phyloP scores from a whole-genome alignment of 495 filamentous ascomycete genomes.

The Pyrenula aspistea region DNA sequence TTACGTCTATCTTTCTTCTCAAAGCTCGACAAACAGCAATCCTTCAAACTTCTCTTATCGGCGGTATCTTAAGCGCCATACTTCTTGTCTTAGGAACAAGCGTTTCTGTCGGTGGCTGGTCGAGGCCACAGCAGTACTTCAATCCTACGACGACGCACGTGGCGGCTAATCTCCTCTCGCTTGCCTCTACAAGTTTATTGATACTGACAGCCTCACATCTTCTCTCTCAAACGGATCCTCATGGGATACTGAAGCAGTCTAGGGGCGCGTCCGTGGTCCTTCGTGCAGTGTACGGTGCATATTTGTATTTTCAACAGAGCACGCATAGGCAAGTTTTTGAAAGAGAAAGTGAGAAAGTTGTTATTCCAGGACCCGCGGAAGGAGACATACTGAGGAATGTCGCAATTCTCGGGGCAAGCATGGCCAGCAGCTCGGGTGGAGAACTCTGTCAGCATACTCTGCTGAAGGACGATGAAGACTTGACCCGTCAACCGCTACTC shows the following conservation, averaged over 20 bases:
- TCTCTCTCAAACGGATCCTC: constrained; percentile 17
- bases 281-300: constrained; percentile 62
- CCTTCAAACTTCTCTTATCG: constrained; percentile 85
- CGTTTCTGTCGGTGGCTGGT: constrained; percentile 80
- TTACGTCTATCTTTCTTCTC: constrained; percentile 81
- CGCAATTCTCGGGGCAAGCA: constrained; percentile 20
- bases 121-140: constrained; percentile 74
- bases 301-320: constrained; percentile 72
- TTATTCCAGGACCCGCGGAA: constrained; percentile 27
- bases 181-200: constrained; percentile 73
- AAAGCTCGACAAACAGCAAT: constrained; percentile 63
- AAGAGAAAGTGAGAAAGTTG: constrained; percentile 54
- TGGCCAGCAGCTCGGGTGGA: constrained; percentile 7
- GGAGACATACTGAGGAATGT: constrained; percentile 26
- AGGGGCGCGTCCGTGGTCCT: constrained; percentile 64
- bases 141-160: constrained; percentile 91
- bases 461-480: constrained; percentile 50
- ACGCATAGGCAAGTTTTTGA: constrained; percentile 68
- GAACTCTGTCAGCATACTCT: constrained; percentile 26
- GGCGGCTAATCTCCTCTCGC: constrained; percentile 65
- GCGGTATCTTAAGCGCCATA: constrained; percentile 81
- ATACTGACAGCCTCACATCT: constrained; percentile 78
- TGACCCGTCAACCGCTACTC: constrained; percentile 62
- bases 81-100: constrained; percentile 88
- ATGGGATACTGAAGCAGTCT: constrained; percentile 42